Evolutionary conservation across 2,329 filamentous ascomycete genomes (phyloP).

Genomic region (Colletotrichum filicis): DNA sequence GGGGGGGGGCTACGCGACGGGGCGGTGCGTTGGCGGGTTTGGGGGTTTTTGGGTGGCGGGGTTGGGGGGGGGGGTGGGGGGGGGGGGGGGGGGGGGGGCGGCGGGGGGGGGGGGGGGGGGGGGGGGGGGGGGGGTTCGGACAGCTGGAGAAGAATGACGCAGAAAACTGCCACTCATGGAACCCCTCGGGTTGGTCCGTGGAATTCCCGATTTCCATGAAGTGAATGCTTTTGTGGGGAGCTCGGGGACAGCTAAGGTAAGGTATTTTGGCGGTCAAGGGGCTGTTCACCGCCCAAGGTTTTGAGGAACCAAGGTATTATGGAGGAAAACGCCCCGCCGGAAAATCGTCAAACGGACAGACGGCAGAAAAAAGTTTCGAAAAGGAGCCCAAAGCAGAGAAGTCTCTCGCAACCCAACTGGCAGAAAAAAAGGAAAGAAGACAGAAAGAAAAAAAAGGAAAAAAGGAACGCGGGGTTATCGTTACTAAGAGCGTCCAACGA

Average conservation of each 20-base stretch:
- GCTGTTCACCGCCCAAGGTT: background rate
- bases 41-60: too few relatives aligned
- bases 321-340: background rate
- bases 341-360: slow-evolving; percentile 18
- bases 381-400: background rate
- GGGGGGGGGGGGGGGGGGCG: too few relatives aligned
- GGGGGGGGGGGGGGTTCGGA: background rate
- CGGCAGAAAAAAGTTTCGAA: background rate
- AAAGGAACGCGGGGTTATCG: background rate
- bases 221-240: background rate
- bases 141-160: slow-evolving; percentile 22
- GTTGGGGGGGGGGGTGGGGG: too few relatives aligned
- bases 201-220: slow-evolving; percentile 7
- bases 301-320: too few relatives aligned
- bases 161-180: background rate
- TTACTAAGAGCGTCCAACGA: background rate
- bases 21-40: too few relatives aligned
- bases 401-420: too few relatives aligned
- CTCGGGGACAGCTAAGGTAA: background rate
- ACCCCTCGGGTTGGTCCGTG: background rate
- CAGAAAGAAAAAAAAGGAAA: background rate
- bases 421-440: background rate
- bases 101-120: background rate
- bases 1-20: too few relatives aligned
- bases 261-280: background rate